Evolutionary conservation across 352 stramenopile species (phyloP), one percentile per base, ranked within the genome.

Genomic region (Bremia lactucae): DNA sequence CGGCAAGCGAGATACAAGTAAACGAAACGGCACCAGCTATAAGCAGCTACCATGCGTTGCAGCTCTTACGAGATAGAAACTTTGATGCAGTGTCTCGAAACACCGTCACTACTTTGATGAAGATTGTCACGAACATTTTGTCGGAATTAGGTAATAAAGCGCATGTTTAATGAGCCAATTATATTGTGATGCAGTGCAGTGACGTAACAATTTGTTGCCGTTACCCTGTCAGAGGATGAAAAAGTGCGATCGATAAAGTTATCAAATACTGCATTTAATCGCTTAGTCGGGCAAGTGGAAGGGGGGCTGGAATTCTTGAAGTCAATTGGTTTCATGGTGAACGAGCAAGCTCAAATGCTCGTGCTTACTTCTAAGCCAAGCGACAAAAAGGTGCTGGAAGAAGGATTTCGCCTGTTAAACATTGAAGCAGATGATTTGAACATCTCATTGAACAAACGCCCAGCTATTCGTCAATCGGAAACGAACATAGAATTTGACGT

Each of bases 91-190:
- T 81, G 0, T 85, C 77, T 9, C 62, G 59, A 9, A 51, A 39
- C 1, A 61, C 77, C n/a, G 51, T 92, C 20, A 57, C 52, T 24
- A 91, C 76, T 14, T 47, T 94, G 23, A 80, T 91, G 71, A 92
- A 87, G 57, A 89, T 94, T 42, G 53, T 92, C 35, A 72, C 75
- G 8, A 94, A 92, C 42, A 60, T 94, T 16, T 52, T 94, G 15
- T 92, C 79, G 6, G 59, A 86, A 37, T 73, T 68, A 66, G 78
- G 81, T 91, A 62, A 49, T 36, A 14, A n/a, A n/a, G n/a, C n/a
- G n/a, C n/a, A n/a, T n/a, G n/a, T n/a, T n/a, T n/a, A n/a, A n/a
- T n/a, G n/a, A n/a, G n/a, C n/a, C n/a, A n/a, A n/a, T n/a, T n/a
- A n/a, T n/a, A n/a, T n/a, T n/a, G n/a, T n/a, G n/a, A n/a, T n/a